Conservation (phyloP, 2,329 filamentous ascomycete genomes). For the Pseudocercospora ulei region DNA sequence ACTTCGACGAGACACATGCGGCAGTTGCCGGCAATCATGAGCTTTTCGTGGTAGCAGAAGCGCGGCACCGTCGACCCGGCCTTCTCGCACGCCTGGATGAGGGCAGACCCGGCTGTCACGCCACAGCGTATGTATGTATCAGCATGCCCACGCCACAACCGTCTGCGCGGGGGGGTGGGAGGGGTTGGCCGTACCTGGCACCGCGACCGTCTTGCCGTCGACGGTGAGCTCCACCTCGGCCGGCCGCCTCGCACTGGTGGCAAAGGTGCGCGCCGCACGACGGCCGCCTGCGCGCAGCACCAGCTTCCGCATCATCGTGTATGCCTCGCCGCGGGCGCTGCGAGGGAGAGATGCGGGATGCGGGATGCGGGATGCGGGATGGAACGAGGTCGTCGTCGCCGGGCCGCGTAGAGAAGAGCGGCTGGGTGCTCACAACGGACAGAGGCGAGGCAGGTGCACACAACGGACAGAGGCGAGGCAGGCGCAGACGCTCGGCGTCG, state of each 20-base stretch:
- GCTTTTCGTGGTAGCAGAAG: conserved; percentile 99
- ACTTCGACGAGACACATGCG: conserved; percentile 99
- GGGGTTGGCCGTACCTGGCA: conserved; percentile 86
- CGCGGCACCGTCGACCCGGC: conserved; percentile 82
- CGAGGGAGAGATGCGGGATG: conserved; percentile 14
- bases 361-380: conserved; percentile 11
- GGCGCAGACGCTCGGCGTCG: no score
- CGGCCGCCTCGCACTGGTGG: conserved; percentile 64
- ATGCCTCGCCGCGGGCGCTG: conserved; percentile 17
- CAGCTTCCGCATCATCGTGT: conserved; percentile 55
- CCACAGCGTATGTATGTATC: no score
- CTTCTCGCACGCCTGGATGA: conserved; percentile 99
- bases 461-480: no score
- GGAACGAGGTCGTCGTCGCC: conserved; percentile 15
- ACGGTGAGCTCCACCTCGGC: conserved; percentile 90
- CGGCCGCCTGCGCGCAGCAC: conserved; percentile 51
- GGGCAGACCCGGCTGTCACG: conserved; percentile 72
- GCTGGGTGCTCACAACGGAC: no score
- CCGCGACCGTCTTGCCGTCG: conserved; percentile 97
- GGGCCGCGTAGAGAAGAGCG: conserved; percentile 9
- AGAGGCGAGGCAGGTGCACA: no score
- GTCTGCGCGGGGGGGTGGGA: no score
- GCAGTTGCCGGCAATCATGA: conserved; percentile 98
- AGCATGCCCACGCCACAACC: conserved; percentile 10
- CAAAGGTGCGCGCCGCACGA: conserved; percentile 66